A percentile compares a stretch with the other conserved stretches of the same genome.
phyloP scores from a whole-genome alignment of 2,329 filamentous ascomycete genomes.

The Claviceps purpurea region DNA sequence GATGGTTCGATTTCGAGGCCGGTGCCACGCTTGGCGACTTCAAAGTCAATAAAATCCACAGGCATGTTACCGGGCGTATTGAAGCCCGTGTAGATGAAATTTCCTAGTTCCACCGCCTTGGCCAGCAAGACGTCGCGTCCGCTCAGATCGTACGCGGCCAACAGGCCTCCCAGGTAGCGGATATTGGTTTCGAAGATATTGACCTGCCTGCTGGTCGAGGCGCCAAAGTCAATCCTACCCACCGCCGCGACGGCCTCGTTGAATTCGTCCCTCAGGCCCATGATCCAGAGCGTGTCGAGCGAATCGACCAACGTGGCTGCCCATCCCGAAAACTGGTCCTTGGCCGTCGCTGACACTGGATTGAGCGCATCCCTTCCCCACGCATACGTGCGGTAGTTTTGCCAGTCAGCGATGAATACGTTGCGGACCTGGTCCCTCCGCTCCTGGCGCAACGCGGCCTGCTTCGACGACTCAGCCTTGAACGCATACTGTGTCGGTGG shows the following conservation, averaged over 20 bases:
- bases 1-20: conserved; percentile 19
- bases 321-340: conserved; percentile 53
- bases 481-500: neutral
- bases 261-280: conserved; percentile 54
- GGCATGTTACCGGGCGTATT: conserved; percentile 59
- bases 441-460: neutral
- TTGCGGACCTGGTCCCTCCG: neutral
- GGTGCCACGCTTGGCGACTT: conserved; percentile 21
- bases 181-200: conserved; percentile 62
- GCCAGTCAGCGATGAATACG: conserved; percentile 13
- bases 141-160: conserved; percentile 58
- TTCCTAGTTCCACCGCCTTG: conserved; percentile 50
- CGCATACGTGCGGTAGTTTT: conserved; percentile 46
- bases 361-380: conserved; percentile 52
- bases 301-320: conserved; percentile 54
- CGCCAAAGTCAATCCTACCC: conserved; percentile 46
- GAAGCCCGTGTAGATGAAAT: conserved; percentile 52
- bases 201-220: conserved; percentile 31
- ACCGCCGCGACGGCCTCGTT: conserved; percentile 46
- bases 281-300: conserved; percentile 60
- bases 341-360: conserved; percentile 37
- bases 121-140: conserved; percentile 38
- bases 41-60: conserved; percentile 32
- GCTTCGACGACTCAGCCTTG: neutral
- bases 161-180: conserved; percentile 54